Percentiles rank a stretch among this genome's conserved stretches.
Evolutionary conservation across 306 rosid species (phyloP).

Genomic region (Arachis hypogaea): DNA sequence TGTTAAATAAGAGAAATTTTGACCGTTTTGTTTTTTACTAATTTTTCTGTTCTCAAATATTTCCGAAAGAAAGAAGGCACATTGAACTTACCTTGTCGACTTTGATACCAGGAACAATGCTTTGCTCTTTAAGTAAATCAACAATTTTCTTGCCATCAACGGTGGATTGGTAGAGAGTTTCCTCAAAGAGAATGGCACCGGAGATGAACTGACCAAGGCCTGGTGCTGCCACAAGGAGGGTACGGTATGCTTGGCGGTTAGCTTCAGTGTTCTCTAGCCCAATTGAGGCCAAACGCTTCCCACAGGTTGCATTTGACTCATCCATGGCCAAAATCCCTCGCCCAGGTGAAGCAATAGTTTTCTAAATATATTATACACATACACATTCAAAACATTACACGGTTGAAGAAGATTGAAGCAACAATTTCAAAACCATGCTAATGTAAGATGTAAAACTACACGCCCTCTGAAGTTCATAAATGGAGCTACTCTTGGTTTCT

Average conservation of each 20-base stretch:
- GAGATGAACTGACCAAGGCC: constrained; percentile 82
- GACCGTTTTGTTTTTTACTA: too few relatives aligned
- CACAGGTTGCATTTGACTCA: constrained; percentile 90
- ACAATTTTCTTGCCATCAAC: constrained; percentile 76
- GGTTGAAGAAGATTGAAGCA: too few relatives aligned
- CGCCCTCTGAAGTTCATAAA: too few relatives aligned
- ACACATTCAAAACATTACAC: too few relatives aligned
- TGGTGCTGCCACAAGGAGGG: constrained; percentile 76
- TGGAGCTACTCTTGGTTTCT: too few relatives aligned
- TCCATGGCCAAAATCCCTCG: constrained; percentile 98
- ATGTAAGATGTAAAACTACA: too few relatives aligned
- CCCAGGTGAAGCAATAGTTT: constrained; percentile 85
- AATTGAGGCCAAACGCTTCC: constrained; percentile 93
- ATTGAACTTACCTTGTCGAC: constrained; percentile 71
- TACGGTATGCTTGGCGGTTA: constrained; percentile 91
- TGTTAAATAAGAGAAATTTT: too few relatives aligned
- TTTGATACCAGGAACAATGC: constrained; percentile 84
- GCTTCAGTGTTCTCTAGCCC: constrained; percentile 92
- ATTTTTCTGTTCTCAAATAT: too few relatives aligned
- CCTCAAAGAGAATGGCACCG: constrained; percentile 92
- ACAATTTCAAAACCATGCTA: constrained; percentile 9
- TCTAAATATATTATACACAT: constrained; percentile 47
- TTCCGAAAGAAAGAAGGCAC: too few relatives aligned
- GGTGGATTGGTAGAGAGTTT: constrained; percentile 94
- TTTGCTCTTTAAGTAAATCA: constrained; percentile 69